Conservation (phyloP, 345 rosid species). For the Tarenaya hassleriana region DNA sequence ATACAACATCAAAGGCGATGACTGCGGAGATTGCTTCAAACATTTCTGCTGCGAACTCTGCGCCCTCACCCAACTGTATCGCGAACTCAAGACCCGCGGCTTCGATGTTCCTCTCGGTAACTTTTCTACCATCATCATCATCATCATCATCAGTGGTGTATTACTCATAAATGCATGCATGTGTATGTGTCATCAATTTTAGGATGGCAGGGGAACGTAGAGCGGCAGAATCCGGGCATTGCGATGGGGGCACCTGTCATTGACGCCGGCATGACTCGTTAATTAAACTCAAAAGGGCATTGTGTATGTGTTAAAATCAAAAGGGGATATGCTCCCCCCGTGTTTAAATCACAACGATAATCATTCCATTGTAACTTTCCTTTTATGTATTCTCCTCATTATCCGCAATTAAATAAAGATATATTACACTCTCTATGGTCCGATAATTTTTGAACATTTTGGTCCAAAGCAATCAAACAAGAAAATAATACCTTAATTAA, state of each 20-base stretch:
- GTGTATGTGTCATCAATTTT: too few relatives aligned
- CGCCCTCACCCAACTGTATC: conserved; percentile 55
- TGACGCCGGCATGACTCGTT: conserved; percentile 19
- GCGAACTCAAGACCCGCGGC: conserved; percentile 54
- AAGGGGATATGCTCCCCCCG: too few relatives aligned
- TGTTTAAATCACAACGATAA: too few relatives aligned
- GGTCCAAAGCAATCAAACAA: background rate
- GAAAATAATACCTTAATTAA: too few relatives aligned
- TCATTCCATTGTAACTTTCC: too few relatives aligned
- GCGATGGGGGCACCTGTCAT: conserved; percentile 12
- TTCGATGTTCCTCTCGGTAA: conserved; percentile 51
- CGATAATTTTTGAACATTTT: too few relatives aligned
- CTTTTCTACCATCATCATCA: background rate
- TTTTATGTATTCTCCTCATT: too few relatives aligned
- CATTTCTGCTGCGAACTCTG: conserved; percentile 57
- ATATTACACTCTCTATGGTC: too few relatives aligned
- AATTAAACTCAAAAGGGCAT: too few relatives aligned
- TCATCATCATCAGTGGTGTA: background rate
- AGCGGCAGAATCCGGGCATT: conserved; percentile 7
- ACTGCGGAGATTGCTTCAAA: conserved; percentile 42
- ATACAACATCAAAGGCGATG: conserved; percentile 42
- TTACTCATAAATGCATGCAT: background rate
- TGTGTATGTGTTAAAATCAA: too few relatives aligned
- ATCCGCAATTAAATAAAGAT: too few relatives aligned
- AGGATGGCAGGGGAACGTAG: conserved; percentile 19